These are phyloP conservation scores for Adiantum capillusveneris DNA, from an alignment of 75 land plant species.

Conservation along the genomic window DNA sequence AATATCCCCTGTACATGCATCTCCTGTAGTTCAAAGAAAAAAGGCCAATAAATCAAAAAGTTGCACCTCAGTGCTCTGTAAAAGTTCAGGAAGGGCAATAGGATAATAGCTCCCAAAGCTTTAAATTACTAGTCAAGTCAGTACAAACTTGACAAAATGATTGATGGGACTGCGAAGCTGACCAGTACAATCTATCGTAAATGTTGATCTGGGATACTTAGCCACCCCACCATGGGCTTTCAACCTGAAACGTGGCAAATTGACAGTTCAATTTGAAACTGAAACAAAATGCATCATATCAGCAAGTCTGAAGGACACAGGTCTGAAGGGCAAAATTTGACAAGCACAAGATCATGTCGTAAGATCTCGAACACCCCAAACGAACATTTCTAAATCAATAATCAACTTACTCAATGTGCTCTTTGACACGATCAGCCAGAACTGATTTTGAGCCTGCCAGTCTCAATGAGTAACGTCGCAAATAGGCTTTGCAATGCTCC, in stretches of 20 bases:
- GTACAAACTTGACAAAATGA: neutral
- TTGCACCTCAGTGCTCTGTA: too few species aligned
- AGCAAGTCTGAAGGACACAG: too few species aligned
- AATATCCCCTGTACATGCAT: constrained; percentile 27
- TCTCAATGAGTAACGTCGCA: constrained; percentile 29
- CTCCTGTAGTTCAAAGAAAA: constrained; percentile 21
- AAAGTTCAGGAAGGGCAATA: too few species aligned
- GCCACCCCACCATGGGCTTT: constrained; percentile 17
- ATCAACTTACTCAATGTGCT: constrained; percentile 26
- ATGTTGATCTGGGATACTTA: constrained; percentile 23
- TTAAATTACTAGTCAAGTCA: too few species aligned
- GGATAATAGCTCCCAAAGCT: too few species aligned
- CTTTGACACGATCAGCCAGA: constrained; percentile 22
- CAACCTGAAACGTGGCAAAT: constrained; percentile 7
- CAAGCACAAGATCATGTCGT: too few species aligned
- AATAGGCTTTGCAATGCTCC: constrained; percentile 26
- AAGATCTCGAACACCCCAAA: too few species aligned
- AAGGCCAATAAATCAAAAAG: neutral
- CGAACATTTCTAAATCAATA: too few species aligned
- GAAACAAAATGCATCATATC: too few species aligned
- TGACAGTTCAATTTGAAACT: too few species aligned
- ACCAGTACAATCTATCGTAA: constrained; percentile 26
- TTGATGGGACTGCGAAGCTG: neutral
- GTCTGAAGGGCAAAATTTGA: too few species aligned
- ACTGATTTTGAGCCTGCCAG: constrained; percentile 21